Evolutionary conservation across 768 basidiomycete species (phyloP).

Genomic region (Suillus occidentalis): DNA sequence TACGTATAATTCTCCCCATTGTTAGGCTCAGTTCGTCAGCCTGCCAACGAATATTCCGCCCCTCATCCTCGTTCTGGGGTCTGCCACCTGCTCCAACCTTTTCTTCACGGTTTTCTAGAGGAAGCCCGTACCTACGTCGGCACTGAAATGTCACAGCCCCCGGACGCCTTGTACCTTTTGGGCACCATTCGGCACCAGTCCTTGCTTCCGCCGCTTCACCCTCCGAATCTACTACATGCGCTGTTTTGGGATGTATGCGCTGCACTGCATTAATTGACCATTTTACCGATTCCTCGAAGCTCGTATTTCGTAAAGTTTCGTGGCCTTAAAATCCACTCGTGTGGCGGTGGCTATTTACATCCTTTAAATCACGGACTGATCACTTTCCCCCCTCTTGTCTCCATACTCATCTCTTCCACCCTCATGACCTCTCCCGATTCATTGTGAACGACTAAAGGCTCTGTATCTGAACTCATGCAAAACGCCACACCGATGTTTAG

Average conservation of each 20-base stretch:
- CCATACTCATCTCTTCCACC: conserved; percentile 3
- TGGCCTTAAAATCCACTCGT: conserved; percentile 19
- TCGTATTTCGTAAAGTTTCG: conserved; percentile 20
- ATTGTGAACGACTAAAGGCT: not conserved
- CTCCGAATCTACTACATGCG: not conserved
- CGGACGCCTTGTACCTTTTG: conserved; percentile 7
- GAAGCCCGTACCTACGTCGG: not conserved
- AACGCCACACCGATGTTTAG: not conserved
- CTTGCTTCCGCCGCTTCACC: conserved; percentile 2
- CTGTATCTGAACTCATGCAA: too few species aligned
- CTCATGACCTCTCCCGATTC: not conserved
- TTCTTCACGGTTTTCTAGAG: not conserved
- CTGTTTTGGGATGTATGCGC: conserved; percentile 8
- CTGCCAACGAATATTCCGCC: not conserved
- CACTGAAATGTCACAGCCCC: conserved; percentile 26
- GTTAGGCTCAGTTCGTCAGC: not conserved
- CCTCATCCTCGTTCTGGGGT: not conserved
- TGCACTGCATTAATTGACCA: conserved; percentile 21
- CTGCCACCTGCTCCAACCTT: not conserved
- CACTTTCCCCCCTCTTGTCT: conserved; percentile 8
- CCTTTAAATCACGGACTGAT: conserved; percentile 23
- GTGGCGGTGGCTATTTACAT: conserved; percentile 13
- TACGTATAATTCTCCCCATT: not conserved
- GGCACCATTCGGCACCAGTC: not conserved
- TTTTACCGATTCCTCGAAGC: conserved; percentile 9